These are phyloP conservation scores for Chondrostereum purpureum DNA, from an alignment of 1,284 basidiomycete genomes.

Conservation along the genomic window DNA sequence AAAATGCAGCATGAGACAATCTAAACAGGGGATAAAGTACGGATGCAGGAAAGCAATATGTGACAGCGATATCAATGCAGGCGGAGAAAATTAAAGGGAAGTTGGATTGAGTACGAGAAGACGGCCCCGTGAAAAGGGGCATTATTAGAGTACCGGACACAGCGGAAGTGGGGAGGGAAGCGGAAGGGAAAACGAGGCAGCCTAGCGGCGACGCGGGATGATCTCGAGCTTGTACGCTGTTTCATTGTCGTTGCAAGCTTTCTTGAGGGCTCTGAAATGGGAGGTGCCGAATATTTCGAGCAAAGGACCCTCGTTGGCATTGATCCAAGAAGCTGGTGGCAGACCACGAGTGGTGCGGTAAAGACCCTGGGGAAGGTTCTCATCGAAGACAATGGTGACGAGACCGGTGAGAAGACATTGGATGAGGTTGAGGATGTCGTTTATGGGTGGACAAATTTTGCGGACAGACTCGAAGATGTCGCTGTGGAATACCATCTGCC, in stretches of 20 bases:
- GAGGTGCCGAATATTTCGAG: conserved; percentile 64
- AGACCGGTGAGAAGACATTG: conserved; percentile 78
- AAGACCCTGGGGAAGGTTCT: conserved; percentile 54
- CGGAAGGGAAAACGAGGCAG: conserved; percentile 9
- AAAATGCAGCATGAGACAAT: conserved; percentile 10
- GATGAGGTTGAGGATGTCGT: conserved; percentile 68
- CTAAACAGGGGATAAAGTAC: conserved; percentile 18
- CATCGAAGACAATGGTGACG: conserved; percentile 69
- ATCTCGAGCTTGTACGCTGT: conserved; percentile 68
- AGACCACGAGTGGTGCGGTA: conserved; percentile 71
- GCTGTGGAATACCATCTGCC: conserved; percentile 84
- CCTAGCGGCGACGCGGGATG: conserved; percentile 33
- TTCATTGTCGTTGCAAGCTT: conserved; percentile 62
- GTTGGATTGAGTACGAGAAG: background rate
- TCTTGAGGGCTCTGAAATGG: conserved; percentile 65
- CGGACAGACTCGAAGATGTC: conserved; percentile 74
- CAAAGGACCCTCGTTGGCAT: conserved; percentile 56
- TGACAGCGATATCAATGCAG: conserved; percentile 22
- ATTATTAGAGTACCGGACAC: conserved; percentile 10
- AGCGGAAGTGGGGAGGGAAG: conserved; percentile 15
- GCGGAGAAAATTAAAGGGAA: conserved; percentile 3
- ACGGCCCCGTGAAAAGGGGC: conserved; percentile 17
- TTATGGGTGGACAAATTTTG: conserved; percentile 69
- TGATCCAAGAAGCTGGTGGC: conserved; percentile 70
- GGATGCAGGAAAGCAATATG: conserved; percentile 25